Evolutionary conservation across 2,329 filamentous ascomycete genomes (phyloP), one percentile per base, ranked within the genome.

Genomic region (Colletotrichum simmondsii): DNA sequence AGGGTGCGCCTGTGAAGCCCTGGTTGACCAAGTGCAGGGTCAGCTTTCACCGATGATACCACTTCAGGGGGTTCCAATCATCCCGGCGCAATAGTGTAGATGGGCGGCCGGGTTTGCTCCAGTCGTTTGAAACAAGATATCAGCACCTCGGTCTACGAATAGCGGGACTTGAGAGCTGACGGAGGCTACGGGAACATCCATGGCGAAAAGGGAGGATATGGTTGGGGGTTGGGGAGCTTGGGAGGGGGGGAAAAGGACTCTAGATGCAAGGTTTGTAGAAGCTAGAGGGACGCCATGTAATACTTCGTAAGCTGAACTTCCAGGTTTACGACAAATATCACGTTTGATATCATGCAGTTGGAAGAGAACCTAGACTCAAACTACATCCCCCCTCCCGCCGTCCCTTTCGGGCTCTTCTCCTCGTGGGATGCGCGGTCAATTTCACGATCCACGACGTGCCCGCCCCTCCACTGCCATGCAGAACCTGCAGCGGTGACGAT

Each of bases 401-500:
- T 49, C 42, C 42, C 42, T 52, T 30, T 26, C 6, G 10, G 14
- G 30, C 2, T 37, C 26, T 14, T 28, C 4, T 11, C 37, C 37
- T 32, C 35, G 26, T 52, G 59, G 22, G 16, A 19, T 30, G 24
- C 37, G 10, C 10, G 16, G 32, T 30, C 42, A 35, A 60, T 63
- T 26, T 53, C 52, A 32, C 35, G 49, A 22, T 19, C 46, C n/a
- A n/a, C 28, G 46, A 53, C 26, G 28, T 16, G n/a, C 46, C 26
- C 19, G 19, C 19, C 37, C 10, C 62, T 14, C 30, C 42, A 28
- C 7, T 56, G 32, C 49, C 32, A 32, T 37, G 52, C 32, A 28
- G 49, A n/a, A 14, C 10, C 22, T 69, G 35, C 63, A 49, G 30
- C 49, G 12, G 49, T 65, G 49, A 49, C 58, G 68, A 68, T 62